Percentiles rank a stretch among this genome's conserved stretches.
Evolutionary conservation across 805 yeast genomes (phyloP).

Genomic region (Sugiyamaella boreocaroliniensis): DNA sequence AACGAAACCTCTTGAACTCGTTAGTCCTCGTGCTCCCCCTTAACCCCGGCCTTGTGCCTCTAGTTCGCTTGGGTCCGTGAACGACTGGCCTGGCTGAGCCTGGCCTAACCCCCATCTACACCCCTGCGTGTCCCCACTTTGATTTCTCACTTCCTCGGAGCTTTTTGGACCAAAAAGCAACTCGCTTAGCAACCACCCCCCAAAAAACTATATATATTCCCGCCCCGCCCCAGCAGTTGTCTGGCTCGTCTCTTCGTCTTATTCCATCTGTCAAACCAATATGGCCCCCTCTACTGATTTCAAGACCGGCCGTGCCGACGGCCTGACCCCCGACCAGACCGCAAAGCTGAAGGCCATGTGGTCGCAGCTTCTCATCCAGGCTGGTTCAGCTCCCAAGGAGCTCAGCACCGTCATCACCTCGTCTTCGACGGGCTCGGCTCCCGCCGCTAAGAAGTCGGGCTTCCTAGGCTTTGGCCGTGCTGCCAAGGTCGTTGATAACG

Average conservation of each 20-base stretch:
- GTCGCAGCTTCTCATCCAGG: conserved; percentile 25
- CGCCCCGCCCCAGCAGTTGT: not conserved
- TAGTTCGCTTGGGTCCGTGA: too few relatives aligned
- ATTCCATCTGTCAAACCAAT: not conserved
- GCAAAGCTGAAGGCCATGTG: conserved; percentile 35
- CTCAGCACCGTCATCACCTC: conserved; percentile 13
- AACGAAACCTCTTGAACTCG: too few relatives aligned
- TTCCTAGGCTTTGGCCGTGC: conserved; percentile 23
- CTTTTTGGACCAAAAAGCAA: not conserved
- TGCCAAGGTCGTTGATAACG: conserved; percentile 12
- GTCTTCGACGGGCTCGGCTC: conserved; percentile 18
- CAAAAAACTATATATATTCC: not conserved
- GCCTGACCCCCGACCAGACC: conserved; percentile 34
- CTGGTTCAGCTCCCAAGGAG: conserved; percentile 25
- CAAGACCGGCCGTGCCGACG: conserved; percentile 31
- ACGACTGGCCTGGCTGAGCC: too few relatives aligned
- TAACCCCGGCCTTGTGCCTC: too few relatives aligned
- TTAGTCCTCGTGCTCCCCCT: too few relatives aligned
- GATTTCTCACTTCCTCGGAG: not conserved
- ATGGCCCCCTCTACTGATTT: not conserved
- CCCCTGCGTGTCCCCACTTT: not conserved
- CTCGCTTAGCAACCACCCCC: not conserved
- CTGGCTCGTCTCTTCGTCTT: not conserved
- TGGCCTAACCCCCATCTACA: not conserved
- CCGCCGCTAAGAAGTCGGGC: conserved; percentile 24